Base-by-base conservation (phyloP, 1,284 basidiomycete species). In the Fomitopsis betulina region DNA sequence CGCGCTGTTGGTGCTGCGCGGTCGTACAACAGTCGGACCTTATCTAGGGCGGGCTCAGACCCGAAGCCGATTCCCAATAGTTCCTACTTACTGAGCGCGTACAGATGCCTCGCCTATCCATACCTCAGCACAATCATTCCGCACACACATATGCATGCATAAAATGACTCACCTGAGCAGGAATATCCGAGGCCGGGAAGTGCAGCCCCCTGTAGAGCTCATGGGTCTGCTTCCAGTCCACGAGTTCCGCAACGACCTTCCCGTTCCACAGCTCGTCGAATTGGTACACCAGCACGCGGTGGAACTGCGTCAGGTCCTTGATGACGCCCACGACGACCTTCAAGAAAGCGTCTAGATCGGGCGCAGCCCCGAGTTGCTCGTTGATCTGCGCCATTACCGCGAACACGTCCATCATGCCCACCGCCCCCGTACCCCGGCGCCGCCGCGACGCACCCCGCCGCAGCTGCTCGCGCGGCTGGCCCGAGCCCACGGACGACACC, bases 281-380 rank as follows among this genome's bases (percentile, higher is more conserved):
- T 72, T 93, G 91, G 69, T 95, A 95, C n/a, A 94, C 79, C 71
- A 96, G 76, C n/a, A 94, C 90, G 9, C 93, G 82, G 69, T 93
- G 90, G 68, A 93, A 93, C 68, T 89, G 88, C 7, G 89, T 89
- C 59, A 95, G 69, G 67, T 95, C 91, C 70, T 92, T 90, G 61
- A 94, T 82, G 23, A 94, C 80, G 3, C 92, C 91, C 7, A 91
- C 91, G 0, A 85, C 83, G 53, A 94, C 81, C 66, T 93, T 89
- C 68, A 94, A 74, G 70, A 94, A 93, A 17, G 76, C 75, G 8
- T 89, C 83, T 54, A 95, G 71, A 63, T 93, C 87, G 0, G 80
- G 76, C 2, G 91, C 87, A 4, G 80, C 79, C 0, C 85, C 84
- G 5, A 94, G 80, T 71, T 95, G 93, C 62, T 94, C 90, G 70